Base-by-base conservation (phyloP, 176 grass and related monocot genomes). In the Metroxylon sagu region DNA sequence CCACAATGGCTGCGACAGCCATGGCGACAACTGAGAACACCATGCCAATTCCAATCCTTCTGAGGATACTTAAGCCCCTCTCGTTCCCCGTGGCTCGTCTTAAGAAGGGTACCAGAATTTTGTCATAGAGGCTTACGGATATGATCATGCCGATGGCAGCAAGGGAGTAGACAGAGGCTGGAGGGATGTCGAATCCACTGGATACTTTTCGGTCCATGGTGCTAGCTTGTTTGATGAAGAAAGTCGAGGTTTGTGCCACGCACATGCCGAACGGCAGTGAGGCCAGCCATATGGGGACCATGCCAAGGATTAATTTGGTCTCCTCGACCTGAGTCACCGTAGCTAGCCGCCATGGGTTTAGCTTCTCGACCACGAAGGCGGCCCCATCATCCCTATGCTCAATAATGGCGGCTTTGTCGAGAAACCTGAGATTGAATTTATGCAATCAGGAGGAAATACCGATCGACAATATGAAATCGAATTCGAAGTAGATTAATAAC, bases 281-380 rank as follows among this genome's bases (percentile, higher is more conserved):
- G 35, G 56, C 74, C n/a, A 81, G 26, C 77, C 87, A 94, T 51
- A 87, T 21, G 26, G 84, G 89, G 16, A 87, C 53, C 68, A 93
- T 77, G 16, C 70, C 68, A 16, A 87, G 39, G 61, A 82, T 65
- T 50, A 82, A 53, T 66, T 87, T 87, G 53, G 76, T 62, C 49
- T 85, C 77, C 39, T 80, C 82, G 23, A 85, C 77, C 54, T 80
- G 70, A 16, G 55, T 59, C 19, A 50, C 50, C 16, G 57, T 65
- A 72, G 49, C 19, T 4, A 78, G 59, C 71, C 2, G 84, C 70
- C 71, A 76, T 74, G 25, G 77, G 67, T 0, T 77, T 54, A 28
- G 73, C 79, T 50, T 59, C 89, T 79, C 50, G 29, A 57, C 48
- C 60, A 8, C 57, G 30, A 23, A 16, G 69, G 35, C 35, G 35